Evolutionary conservation across 2,329 filamentous ascomycete genomes (phyloP), one percentile per base, ranked within the genome.

Genomic region (Escovopsis sp.): DNA sequence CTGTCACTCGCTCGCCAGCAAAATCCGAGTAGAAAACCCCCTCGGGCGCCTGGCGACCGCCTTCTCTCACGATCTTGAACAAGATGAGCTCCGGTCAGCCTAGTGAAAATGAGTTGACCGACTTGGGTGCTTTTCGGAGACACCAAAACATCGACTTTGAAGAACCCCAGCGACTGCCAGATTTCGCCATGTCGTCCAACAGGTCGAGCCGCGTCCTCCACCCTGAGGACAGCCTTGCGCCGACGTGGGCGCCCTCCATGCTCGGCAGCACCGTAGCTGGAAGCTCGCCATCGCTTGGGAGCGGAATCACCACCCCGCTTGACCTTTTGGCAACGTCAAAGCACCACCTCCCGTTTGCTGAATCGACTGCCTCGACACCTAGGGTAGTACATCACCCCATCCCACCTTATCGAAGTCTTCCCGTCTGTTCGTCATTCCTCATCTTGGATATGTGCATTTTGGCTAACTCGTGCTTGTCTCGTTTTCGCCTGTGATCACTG

Each of bases 361-460:
- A 51, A 38, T 51, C 49, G 40, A 43, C 49, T 39, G 48, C 48
- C 15, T 48, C 47, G 34, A 52, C 48, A 39, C 38, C 50, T 29
- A 52, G 50, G 45, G 48, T 46, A 50, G 38, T 31, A 28, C 18
- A 30, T 6, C 13, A n/a, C 35, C 3, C 26, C 19, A 14, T 9
- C 34, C 27, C 11, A 31, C 31, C 18, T 16, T 18, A 13, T 31
- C 29, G 19, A 25, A 19, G 8, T 41, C 30, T 28, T 15, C 19
- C 18, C 38, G 13, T 28, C 16, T 27, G 17, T 13, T 31, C n/a
- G 5, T 39, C 43, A 12, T 43, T 46, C 42, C 41, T 46, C 33
- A 28, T 35, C 11, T n/a, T n/a, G n/a, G n/a, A n/a, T n/a, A n/a
- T n/a, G n/a, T 11, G 21, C 2, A 12, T 16, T 34, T 18, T n/a